Percentiles rank a stretch among this genome's conserved stretches.
These are phyloP conservation scores for Boletus subluridellus DNA, from an alignment of 1,284 basidiomycete genomes.

Conservation along the genomic window DNA sequence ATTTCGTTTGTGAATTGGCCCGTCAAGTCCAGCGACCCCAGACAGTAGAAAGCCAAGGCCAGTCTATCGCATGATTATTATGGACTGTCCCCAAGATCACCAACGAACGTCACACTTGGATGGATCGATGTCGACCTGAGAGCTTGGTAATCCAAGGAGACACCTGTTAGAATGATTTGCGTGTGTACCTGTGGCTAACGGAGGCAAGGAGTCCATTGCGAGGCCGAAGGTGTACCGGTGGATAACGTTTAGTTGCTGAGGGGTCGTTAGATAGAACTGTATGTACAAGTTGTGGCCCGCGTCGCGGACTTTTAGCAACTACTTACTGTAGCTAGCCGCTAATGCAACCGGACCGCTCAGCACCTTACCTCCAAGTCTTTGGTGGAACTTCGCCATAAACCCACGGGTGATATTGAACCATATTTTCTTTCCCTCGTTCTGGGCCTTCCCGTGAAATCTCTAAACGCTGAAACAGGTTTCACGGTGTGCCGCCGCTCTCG, in stretches of 20 bases:
- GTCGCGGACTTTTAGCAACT: not conserved
- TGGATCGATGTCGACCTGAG: constrained; percentile 55
- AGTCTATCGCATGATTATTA: constrained; percentile 47
- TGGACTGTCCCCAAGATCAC: constrained; percentile 10
- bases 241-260: not conserved
- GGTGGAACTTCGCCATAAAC: not conserved
- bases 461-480: not conserved
- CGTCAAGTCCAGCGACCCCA: constrained; percentile 75
- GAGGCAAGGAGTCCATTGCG: constrained; percentile 20
- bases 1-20: constrained; percentile 47
- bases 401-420: not conserved
- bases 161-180: constrained; percentile 55
- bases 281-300: no score
- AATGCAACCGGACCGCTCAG: not conserved
- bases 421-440: no score
- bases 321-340: not conserved
- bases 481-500: not conserved
- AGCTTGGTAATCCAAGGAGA: constrained; percentile 51
- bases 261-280: no score
- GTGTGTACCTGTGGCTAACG: constrained; percentile 44
- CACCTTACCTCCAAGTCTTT: not conserved
- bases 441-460: not conserved
- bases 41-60: constrained; percentile 80
- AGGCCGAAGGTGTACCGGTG: not conserved
- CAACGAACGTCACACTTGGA: constrained; percentile 44